These are phyloP conservation scores for Mimosa pudica DNA, from an alignment of 306 rosid species.

Conservation along the genomic window DNA sequence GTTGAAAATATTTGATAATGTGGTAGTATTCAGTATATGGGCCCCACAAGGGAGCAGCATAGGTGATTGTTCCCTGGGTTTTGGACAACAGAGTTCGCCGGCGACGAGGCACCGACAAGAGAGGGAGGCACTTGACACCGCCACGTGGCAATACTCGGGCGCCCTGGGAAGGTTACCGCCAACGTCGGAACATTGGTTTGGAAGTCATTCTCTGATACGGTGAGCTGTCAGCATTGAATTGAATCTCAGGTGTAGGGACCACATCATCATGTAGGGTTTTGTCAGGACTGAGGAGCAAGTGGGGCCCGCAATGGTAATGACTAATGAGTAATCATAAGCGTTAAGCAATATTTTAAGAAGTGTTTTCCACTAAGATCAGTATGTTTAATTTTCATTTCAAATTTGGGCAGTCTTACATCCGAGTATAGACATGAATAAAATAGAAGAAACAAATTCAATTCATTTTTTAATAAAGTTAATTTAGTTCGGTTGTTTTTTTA, in stretches of 20 bases:
- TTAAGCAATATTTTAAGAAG: too few species aligned
- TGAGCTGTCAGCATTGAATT: slow-evolving; percentile 35
- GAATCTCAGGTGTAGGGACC: slow-evolving; percentile 23
- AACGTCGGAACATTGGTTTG: neutral
- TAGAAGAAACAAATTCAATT: too few species aligned
- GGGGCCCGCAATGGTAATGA: slow-evolving; percentile 20
- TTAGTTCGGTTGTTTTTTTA: too few species aligned
- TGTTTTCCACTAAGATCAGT: too few species aligned
- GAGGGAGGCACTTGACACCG: neutral
- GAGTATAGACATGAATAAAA: too few species aligned
- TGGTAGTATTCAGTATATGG: neutral
- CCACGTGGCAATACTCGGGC: slow-evolving; percentile 25
- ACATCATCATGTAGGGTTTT: neutral
- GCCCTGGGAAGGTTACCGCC: slow-evolving; percentile 9
- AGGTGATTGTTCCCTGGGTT: slow-evolving; percentile 28
- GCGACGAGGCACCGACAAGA: neutral
- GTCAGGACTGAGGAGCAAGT: neutral
- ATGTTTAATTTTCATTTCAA: too few species aligned
- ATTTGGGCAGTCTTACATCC: too few species aligned
- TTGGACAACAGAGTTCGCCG: slow-evolving; percentile 32
- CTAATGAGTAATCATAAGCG: too few species aligned
- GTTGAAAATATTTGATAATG: neutral
- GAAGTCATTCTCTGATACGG: neutral
- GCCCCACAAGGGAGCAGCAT: slow-evolving; percentile 2
- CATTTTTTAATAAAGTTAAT: too few species aligned